phyloP scores from a whole-genome alignment of 768 basidiomycete species.

The Myochromella boudieri region DNA sequence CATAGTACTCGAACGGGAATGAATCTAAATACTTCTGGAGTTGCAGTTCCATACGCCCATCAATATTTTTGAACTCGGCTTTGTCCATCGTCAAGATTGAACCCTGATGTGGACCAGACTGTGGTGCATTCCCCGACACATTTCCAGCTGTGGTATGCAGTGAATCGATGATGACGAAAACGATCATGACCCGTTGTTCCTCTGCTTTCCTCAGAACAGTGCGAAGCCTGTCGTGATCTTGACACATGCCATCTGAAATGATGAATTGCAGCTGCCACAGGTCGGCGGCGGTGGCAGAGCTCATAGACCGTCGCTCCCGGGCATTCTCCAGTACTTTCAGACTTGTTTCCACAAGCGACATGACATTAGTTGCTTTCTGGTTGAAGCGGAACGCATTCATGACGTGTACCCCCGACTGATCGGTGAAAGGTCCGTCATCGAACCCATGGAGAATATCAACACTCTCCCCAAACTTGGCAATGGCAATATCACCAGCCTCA shows the following conservation, averaged over 20 bases:
- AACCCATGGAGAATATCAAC: slow-evolving; percentile 91
- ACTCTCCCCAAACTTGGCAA: slow-evolving; percentile 86
- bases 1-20: slow-evolving; percentile 98
- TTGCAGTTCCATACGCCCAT: slow-evolving; percentile 83
- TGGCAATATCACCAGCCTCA: slow-evolving; percentile 92
- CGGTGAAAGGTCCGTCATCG: slow-evolving; percentile 76
- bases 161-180: slow-evolving; percentile 94
- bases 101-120: slow-evolving; percentile 39
- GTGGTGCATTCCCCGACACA: slow-evolving; percentile 15
- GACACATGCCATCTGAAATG: slow-evolving; percentile 98
- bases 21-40: slow-evolving; percentile 90
- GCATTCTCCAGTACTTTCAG: slow-evolving; percentile 75
- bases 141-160: slow-evolving; percentile 44
- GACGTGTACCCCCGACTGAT: slow-evolving; percentile 77
- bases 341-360: slow-evolving; percentile 77
- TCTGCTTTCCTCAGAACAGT: slow-evolving; percentile 80
- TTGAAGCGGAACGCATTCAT: slow-evolving; percentile 86
- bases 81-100: slow-evolving; percentile 95
- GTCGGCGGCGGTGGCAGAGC: slow-evolving; percentile 69
- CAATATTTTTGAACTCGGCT: slow-evolving; percentile 80
- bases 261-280: slow-evolving; percentile 98
- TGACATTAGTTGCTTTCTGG: slow-evolving; percentile 87
- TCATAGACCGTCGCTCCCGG: slow-evolving; percentile 60
- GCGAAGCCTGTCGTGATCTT: slow-evolving; percentile 87
- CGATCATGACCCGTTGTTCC: slow-evolving; percentile 91